Evolutionary conservation across 78 protist species (phyloP).

Genomic region (Monosiga brevicollis): DNA sequence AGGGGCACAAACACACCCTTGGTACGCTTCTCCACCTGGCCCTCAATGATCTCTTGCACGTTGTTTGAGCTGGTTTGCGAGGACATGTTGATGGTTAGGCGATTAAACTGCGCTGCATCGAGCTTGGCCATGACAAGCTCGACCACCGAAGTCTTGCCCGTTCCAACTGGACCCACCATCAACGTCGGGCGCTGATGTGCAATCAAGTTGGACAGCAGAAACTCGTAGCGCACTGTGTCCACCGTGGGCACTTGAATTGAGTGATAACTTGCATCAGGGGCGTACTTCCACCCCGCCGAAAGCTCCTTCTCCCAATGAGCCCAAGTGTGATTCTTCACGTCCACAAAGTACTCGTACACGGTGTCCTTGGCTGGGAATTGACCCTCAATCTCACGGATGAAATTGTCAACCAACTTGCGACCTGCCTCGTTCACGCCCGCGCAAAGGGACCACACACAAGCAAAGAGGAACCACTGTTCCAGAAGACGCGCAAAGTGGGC

Average conservation of each 20-base stretch:
- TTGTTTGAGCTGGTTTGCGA: constrained; percentile 47
- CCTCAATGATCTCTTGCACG: constrained; percentile 59
- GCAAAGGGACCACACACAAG: constrained; percentile 66
- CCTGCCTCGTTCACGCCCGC: constrained; percentile 32
- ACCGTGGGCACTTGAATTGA: constrained; percentile 72
- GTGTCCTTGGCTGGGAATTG: constrained; percentile 49
- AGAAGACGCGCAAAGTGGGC: constrained; percentile 1
- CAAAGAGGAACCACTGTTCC: constrained; percentile 50
- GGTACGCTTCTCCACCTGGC: constrained; percentile 51
- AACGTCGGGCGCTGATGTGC: constrained; percentile 5
- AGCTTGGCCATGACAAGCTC: background rate
- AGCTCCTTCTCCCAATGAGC: constrained; percentile 42
- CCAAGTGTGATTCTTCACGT: constrained; percentile 37
- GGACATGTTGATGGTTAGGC: constrained; percentile 51
- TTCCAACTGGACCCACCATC: constrained; percentile 65
- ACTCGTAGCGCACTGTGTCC: constrained; percentile 58
- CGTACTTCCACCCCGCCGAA: constrained; percentile 8
- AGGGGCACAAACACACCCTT: constrained; percentile 39
- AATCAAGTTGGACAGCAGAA: constrained; percentile 23
- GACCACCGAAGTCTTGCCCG: constrained; percentile 64
- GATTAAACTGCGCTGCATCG: background rate
- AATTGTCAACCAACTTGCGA: constrained; percentile 49
- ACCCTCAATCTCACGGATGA: constrained; percentile 57
- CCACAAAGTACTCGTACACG: constrained; percentile 65
- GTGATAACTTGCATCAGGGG: constrained; percentile 43